These are phyloP conservation scores for Capsicum baccatum DNA, from an alignment of 257 asterid genomes.

Conservation along the genomic window DNA sequence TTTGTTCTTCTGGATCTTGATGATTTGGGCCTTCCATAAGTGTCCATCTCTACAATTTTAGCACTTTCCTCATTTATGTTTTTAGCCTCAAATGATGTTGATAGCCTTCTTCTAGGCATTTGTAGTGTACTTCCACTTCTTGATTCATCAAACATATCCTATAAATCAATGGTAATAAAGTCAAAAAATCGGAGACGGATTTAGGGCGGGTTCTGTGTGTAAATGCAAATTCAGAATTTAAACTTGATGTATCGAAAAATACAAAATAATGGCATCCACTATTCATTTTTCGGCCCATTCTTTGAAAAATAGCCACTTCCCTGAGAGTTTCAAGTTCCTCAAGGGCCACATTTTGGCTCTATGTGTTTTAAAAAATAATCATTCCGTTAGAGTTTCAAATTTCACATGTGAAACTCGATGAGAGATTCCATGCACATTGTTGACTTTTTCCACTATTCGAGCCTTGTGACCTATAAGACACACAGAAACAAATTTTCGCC, in stretches of 20 bases:
- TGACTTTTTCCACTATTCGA: too few species aligned
- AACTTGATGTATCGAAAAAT: neutral
- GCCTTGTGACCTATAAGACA: too few species aligned
- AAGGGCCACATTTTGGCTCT: too few species aligned
- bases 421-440: neutral
- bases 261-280: too few species aligned
- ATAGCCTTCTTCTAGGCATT: slow-evolving; percentile 54
- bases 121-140: slow-evolving; percentile 40
- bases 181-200: neutral
- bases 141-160: slow-evolving; percentile 52
- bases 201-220: neutral
- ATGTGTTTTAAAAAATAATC: neutral
- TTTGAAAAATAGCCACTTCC: too few species aligned
- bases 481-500: too few species aligned
- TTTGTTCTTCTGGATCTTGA: slow-evolving; percentile 60
- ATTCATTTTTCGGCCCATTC: neutral
- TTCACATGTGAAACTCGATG: neutral
- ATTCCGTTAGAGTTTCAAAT: neutral
- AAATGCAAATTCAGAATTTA: neutral
- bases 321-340: too few species aligned
- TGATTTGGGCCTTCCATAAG: slow-evolving; percentile 55
- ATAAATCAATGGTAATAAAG: slow-evolving; percentile 15
- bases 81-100: slow-evolving; percentile 51
- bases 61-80: slow-evolving; percentile 62
- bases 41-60: slow-evolving; percentile 81